Evolutionary conservation across 805 yeast species (phyloP).

Genomic region (Lachancea meyersii): DNA sequence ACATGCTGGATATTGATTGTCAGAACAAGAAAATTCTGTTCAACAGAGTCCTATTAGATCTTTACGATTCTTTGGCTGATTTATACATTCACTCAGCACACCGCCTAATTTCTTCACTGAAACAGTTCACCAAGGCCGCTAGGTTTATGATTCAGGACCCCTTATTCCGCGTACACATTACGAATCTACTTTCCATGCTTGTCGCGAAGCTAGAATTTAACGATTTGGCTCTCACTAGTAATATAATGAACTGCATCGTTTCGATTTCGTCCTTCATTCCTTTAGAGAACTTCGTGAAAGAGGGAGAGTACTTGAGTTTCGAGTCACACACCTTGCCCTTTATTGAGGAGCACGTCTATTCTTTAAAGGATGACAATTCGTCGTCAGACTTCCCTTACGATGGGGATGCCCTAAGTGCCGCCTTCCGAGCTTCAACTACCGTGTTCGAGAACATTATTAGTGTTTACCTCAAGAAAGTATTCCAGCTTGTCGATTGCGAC

Average conservation of each 20-base stretch:
- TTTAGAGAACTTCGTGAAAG: slow-evolving; percentile 46
- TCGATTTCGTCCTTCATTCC: slow-evolving; percentile 70
- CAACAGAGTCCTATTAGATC: slow-evolving; percentile 54
- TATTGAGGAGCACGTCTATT: slow-evolving; percentile 57
- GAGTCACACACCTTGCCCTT: slow-evolving; percentile 45
- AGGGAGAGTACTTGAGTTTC: slow-evolving; percentile 37
- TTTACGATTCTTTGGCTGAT: slow-evolving; percentile 65
- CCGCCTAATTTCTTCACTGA: slow-evolving; percentile 66
- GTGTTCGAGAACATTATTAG: slow-evolving; percentile 57
- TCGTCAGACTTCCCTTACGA: slow-evolving; percentile 36
- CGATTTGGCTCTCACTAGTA: slow-evolving; percentile 67
- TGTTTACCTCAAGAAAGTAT: slow-evolving; percentile 51
- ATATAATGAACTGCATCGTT: slow-evolving; percentile 63
- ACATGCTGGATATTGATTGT: slow-evolving; percentile 61
- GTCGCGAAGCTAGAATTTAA: slow-evolving; percentile 84
- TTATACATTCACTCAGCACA: slow-evolving; percentile 71
- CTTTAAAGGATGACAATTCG: slow-evolving; percentile 34
- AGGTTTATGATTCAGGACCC: slow-evolving; percentile 61
- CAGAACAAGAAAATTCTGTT: slow-evolving; percentile 36
- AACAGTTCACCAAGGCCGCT: slow-evolving; percentile 56
- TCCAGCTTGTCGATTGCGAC: slow-evolving; percentile 54
- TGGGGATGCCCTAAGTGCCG: slow-evolving; percentile 42
- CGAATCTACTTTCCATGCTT: slow-evolving; percentile 62
- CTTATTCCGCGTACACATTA: slow-evolving; percentile 67
- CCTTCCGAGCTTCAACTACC: slow-evolving; percentile 67